These are phyloP conservation scores for Solanum chilense DNA, from an alignment of 257 asterid genomes.

Conservation along the genomic window DNA sequence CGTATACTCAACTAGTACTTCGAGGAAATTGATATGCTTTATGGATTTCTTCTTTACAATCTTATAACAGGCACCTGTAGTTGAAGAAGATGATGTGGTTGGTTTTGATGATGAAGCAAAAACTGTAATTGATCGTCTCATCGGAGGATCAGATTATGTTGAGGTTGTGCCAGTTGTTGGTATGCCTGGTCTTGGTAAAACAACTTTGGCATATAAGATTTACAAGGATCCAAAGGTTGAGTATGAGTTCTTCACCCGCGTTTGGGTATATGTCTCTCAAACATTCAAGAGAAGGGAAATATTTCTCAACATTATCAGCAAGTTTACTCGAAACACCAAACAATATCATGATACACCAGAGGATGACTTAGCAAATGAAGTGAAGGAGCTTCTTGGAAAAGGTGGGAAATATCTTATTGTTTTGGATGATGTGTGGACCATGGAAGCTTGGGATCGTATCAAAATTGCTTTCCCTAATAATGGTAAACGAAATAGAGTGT, in stretches of 20 bases:
- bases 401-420: neutral
- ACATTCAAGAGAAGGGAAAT: slow-evolving; percentile 18
- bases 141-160: slow-evolving; percentile 5
- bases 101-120: slow-evolving; percentile 42
- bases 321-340: slow-evolving; percentile 9
- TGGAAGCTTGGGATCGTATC: slow-evolving; percentile 4
- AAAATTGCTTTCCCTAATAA: slow-evolving; percentile 35
- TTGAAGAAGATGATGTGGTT: slow-evolving; percentile 21
- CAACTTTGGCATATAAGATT: slow-evolving; percentile 27
- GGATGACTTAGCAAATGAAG: neutral
- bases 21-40: neutral
- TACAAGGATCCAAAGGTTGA: slow-evolving; percentile 13
- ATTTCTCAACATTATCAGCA: slow-evolving; percentile 22
- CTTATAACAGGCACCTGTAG: neutral
- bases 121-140: slow-evolving; percentile 18
- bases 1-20: neutral
- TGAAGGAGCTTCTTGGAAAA: neutral
- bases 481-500: slow-evolving; percentile 24
- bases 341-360: slow-evolving; percentile 1
- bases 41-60: neutral
- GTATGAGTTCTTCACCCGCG: slow-evolving; percentile 26
- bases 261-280: slow-evolving; percentile 35
- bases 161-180: slow-evolving; percentile 35
- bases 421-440: neutral
- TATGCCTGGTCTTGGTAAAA: slow-evolving; percentile 49